Percentiles rank a stretch among this genome's conserved stretches.
These are phyloP conservation scores for Athelia psychrophila DNA, from an alignment of 1,284 basidiomycete species.

Conservation along the genomic window DNA sequence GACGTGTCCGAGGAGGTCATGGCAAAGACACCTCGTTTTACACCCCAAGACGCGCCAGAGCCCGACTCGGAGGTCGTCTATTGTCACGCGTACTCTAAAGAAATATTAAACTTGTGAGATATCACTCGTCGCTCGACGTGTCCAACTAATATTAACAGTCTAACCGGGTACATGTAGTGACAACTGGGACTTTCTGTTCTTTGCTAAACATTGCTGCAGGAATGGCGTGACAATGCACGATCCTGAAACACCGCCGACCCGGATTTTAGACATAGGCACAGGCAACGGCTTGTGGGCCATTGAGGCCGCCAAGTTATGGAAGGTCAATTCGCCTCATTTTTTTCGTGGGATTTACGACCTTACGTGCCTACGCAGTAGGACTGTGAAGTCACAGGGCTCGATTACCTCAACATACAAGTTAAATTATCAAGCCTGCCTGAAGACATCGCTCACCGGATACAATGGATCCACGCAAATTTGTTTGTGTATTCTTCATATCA, in stretches of 20 bases:
- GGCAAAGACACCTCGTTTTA: conserved; percentile 7
- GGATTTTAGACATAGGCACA: conserved; percentile 74
- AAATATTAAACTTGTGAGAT: conserved; percentile 52
- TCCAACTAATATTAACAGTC: conserved; percentile 3
- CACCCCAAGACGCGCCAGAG: conserved; percentile 14
- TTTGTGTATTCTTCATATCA: conserved; percentile 28
- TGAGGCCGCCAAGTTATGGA: conserved; percentile 63
- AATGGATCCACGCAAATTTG: conserved; percentile 70
- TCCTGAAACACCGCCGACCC: conserved; percentile 46
- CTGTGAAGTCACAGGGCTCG: conserved; percentile 57
- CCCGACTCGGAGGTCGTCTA: conserved; percentile 45
- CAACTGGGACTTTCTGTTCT: conserved; percentile 66
- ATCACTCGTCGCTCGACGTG: conserved; percentile 11
- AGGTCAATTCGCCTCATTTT: conserved; percentile 36
- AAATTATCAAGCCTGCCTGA: conserved; percentile 35
- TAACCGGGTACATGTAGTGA: conserved; percentile 39
- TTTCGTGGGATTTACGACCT: too few relatives aligned
- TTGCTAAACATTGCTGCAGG: conserved; percentile 39
- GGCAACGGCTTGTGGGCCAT: conserved; percentile 77
- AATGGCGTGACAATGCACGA: conserved; percentile 50
- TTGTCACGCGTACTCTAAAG: conserved; percentile 47
- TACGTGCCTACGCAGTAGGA: conserved; percentile 31
- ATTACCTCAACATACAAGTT: conserved; percentile 56
- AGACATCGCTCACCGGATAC: conserved; percentile 46
- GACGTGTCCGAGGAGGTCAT: too few relatives aligned